Base-by-base conservation (phyloP, 371 early-diverging fungal species). In the Apophysomyces variabilis region DNA sequence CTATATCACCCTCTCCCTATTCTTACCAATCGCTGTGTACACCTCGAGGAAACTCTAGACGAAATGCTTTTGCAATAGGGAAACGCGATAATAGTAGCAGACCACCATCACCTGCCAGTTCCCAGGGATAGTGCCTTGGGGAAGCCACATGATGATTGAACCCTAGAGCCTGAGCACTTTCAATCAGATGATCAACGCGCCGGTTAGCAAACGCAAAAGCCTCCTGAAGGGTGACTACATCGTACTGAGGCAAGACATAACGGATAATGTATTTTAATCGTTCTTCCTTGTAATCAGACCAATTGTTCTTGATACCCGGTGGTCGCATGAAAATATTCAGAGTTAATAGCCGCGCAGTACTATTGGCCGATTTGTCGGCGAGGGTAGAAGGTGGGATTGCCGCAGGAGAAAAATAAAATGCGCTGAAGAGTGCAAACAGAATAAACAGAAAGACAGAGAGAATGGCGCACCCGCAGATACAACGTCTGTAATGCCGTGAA, bases 321-420 rank as follows among this genome's bases (percentile, higher is more conserved):
- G 94, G 94, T n/a, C 95, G 86, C 85, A 93, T 86, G 66, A 92
- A 92, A 61, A 95, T 82, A 78, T 94, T 94, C 65, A 90, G 86
- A 44, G 92, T 89, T 38, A 96, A 78, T 44, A 94, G 69, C 8
- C 90, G 83, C 14, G 91, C 77, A 12, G 73, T 70, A 1, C 66
- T 47, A 56, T 74, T 66, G 11, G 82, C 72, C 0, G 65, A 26
- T 39, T 74, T 72, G 64, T 84, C 84, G 7, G 84, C 78, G 4
- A 71, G 60, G 0, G 69, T 54, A 12, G 79, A 77, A 0, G 26
- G 38, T 12, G 76, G 77, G 13, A 72, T 70, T 7, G 63, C 50
- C 3, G 44, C 59, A 3, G 76, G 76, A 6, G 50, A 38, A 56
- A 64, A 68, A 43, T 60, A 60, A 38, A 60, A 60, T 5, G 39